Conservation (phyloP, 2,329 filamentous ascomycete species). For the Ilyonectria robusta region DNA sequence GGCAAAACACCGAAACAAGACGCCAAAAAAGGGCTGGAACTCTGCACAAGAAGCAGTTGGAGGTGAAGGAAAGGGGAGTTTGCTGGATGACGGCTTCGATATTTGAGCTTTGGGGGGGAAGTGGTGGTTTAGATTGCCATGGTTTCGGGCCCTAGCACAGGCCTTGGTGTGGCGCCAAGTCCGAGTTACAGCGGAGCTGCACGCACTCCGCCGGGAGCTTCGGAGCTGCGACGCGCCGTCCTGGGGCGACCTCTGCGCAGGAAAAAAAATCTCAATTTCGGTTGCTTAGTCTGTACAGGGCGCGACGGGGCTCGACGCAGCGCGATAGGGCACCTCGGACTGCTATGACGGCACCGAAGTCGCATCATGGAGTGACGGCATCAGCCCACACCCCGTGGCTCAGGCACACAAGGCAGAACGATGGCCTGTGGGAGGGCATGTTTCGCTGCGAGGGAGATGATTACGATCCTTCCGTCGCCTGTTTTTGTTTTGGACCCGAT, state of each 20-base stretch:
- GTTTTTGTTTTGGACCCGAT: slow-evolving; percentile 8
- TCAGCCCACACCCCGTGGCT: slow-evolving; percentile 26
- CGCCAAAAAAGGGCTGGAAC: slow-evolving; percentile 16
- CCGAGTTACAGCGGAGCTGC: slow-evolving; percentile 23
- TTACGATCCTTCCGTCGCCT: slow-evolving; percentile 6
- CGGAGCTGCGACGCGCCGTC: slow-evolving; percentile 18
- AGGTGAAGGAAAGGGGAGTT: slow-evolving; percentile 23
- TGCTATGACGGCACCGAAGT: slow-evolving; percentile 21
- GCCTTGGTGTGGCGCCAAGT: slow-evolving; percentile 26
- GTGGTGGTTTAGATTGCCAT: slow-evolving; percentile 31
- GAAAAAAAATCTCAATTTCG: slow-evolving; percentile 27
- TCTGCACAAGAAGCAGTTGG: slow-evolving; percentile 27
- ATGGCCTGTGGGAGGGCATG: not conserved
- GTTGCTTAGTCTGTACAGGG: slow-evolving; percentile 22
- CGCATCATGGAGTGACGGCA: slow-evolving; percentile 28
- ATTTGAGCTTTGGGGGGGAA: slow-evolving; percentile 25
- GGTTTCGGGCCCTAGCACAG: slow-evolving; percentile 23
- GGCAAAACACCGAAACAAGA: slow-evolving; percentile 2
- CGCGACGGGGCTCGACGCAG: slow-evolving; percentile 7
- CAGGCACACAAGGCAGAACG: slow-evolving; percentile 1
- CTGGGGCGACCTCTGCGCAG: slow-evolving; percentile 14
- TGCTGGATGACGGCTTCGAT: slow-evolving; percentile 25
- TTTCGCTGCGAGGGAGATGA: not conserved
- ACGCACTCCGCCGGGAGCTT: slow-evolving; percentile 24
- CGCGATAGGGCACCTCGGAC: not conserved